Conservation (phyloP, 139 green algal species). For the Volvox africanus region DNA sequence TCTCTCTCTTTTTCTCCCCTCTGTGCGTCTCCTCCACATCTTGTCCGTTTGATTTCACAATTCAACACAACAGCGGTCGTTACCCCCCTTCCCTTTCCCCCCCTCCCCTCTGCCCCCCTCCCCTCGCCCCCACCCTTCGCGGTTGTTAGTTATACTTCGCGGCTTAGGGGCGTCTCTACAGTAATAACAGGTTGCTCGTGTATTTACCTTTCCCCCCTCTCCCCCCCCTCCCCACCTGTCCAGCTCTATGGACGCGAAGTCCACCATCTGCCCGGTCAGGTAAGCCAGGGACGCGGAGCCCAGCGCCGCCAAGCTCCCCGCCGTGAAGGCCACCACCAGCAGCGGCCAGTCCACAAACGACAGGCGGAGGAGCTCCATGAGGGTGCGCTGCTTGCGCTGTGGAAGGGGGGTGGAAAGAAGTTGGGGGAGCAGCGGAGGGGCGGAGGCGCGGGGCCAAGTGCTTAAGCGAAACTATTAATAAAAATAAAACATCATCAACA, state of each 20-base stretch:
- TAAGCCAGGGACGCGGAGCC: conserved; percentile 79
- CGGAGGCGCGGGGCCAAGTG: no score
- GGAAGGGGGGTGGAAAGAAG: not conserved
- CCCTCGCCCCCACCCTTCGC: not conserved
- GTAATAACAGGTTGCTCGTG: no score
- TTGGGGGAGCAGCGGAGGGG: not conserved
- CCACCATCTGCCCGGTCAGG: conserved; percentile 84
- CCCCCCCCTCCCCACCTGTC: conserved; percentile 54
- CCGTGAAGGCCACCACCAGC: conserved; percentile 69
- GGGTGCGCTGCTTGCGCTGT: conserved; percentile 50
- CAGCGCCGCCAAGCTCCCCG: conserved; percentile 74
- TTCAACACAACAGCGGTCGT: not conserved
- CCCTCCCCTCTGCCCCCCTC: no score
- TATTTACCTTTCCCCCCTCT: not conserved
- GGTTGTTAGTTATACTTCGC: no score
- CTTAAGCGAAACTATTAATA: no score
- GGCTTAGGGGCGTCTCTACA: no score
- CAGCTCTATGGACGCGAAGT: conserved; percentile 83
- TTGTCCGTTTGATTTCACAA: no score
- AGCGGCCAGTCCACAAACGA: conserved; percentile 66
- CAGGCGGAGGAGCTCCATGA: conserved; percentile 68
- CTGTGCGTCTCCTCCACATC: not conserved
- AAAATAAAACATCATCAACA: no score
- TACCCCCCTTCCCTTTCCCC: not conserved
- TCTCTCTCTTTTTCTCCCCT: not conserved